Evolutionary conservation across 1,284 basidiomycete genomes (phyloP).

Genomic region (Leccinum subrobustum): DNA sequence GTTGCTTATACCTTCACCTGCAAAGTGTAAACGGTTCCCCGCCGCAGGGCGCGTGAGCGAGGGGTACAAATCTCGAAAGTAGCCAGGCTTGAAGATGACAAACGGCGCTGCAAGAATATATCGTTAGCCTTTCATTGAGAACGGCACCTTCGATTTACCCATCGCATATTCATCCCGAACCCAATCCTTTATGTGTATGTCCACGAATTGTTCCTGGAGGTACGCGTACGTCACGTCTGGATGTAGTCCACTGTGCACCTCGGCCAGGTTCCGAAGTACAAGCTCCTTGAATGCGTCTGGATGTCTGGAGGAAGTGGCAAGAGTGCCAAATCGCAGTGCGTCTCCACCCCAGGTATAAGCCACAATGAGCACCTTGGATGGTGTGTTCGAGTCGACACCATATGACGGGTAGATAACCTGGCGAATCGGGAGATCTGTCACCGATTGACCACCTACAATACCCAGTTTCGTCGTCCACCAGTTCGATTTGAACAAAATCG

Average conservation of each 20-base stretch:
- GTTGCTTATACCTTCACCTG: background rate
- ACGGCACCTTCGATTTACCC: background rate
- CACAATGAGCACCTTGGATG: constrained; percentile 21
- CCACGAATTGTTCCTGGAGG: background rate
- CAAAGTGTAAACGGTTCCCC: background rate
- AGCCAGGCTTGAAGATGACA: background rate
- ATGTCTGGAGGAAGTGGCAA: background rate
- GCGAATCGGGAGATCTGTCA: constrained; percentile 36
- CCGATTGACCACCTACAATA: constrained; percentile 31
- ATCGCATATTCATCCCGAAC: constrained; percentile 3
- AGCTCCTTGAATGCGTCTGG: background rate
- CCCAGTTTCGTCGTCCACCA: background rate
- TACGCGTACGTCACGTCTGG: background rate
- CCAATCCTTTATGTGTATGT: constrained; percentile 16
- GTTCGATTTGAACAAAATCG: background rate
- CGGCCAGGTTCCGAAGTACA: background rate
- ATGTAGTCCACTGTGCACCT: background rate
- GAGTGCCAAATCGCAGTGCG: background rate
- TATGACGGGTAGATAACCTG: constrained; percentile 20
- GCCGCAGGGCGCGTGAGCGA: background rate
- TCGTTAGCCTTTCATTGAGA: background rate
- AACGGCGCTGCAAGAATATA: background rate
- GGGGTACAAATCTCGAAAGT: background rate
- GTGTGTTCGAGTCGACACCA: constrained; percentile 26
- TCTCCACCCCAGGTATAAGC: constrained; percentile 1